phyloP scores from a whole-genome alignment of 2,329 filamentous ascomycete genomes.

The Magnaporthiopsis incrustans region DNA sequence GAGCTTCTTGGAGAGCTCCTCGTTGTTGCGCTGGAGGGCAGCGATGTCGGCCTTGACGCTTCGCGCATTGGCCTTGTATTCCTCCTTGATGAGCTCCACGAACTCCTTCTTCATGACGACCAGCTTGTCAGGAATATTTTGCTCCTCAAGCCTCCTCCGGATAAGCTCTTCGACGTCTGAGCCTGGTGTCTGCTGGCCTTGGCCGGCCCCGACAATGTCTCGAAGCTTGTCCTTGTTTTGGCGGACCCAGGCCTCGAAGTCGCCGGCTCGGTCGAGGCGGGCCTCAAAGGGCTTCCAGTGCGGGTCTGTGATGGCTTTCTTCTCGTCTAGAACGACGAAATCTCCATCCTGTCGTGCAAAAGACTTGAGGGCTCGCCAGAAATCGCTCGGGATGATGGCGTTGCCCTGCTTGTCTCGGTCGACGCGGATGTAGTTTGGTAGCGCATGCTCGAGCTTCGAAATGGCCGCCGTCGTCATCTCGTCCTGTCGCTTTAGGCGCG shows the following conservation, averaged over 20 bases:
- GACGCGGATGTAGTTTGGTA: slow-evolving; percentile 52
- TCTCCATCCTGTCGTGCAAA: slow-evolving; percentile 41
- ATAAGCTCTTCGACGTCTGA: slow-evolving; percentile 28
- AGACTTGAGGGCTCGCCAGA: slow-evolving; percentile 56
- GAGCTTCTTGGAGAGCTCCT: slow-evolving; percentile 23
- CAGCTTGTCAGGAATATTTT: slow-evolving; percentile 21
- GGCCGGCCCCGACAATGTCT: slow-evolving; percentile 13
- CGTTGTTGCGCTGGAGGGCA: slow-evolving; percentile 33
- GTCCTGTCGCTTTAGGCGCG: slow-evolving; percentile 20
- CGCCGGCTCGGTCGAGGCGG: slow-evolving; percentile 27
- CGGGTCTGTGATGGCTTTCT: slow-evolving; percentile 32
- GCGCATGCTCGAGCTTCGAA: slow-evolving; percentile 34
- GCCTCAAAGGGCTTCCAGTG: slow-evolving; percentile 39
- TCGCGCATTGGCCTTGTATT: slow-evolving; percentile 19
- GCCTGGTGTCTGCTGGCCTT: slow-evolving; percentile 19
- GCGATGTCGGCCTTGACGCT: slow-evolving; percentile 12
- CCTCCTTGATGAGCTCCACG: slow-evolving; percentile 30
- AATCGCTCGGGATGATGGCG: slow-evolving; percentile 47
- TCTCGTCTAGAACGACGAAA: slow-evolving; percentile 38
- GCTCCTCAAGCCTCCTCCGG: slow-evolving; percentile 26
- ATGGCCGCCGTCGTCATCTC: slow-evolving; percentile 30
- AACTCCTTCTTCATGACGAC: slow-evolving; percentile 43
- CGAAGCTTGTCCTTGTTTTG: slow-evolving; percentile 35
- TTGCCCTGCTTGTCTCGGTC: slow-evolving; percentile 43
- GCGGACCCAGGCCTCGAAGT: slow-evolving; percentile 36